phyloP scores from a whole-genome alignment of 306 rosid species.

The Vigna trinervia region DNA sequence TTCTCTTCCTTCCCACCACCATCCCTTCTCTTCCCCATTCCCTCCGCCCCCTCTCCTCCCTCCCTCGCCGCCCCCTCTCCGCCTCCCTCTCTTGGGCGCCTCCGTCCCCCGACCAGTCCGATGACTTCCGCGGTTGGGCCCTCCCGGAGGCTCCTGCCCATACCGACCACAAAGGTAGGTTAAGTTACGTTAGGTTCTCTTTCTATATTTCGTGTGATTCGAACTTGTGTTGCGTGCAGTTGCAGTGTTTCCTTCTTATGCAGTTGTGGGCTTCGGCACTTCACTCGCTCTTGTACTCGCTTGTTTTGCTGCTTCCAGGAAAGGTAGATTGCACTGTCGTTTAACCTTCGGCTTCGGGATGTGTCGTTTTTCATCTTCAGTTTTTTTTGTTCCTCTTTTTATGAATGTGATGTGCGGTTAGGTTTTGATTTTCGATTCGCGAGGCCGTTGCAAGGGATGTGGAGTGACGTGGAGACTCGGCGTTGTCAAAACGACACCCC shows the following conservation, averaged over 20 bases:
- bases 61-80: slow-evolving; percentile 47
- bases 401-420: slow-evolving; percentile 16
- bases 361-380: background rate
- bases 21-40: slow-evolving; percentile 41
- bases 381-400: too few relatives aligned
- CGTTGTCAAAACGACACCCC: slow-evolving; percentile 30
- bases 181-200: background rate
- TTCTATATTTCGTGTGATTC: background rate
- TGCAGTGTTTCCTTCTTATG: slow-evolving; percentile 43
- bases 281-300: slow-evolving; percentile 64
- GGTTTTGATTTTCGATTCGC: slow-evolving; percentile 63
- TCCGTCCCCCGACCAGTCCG: slow-evolving; percentile 38
- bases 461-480: slow-evolving; percentile 40
- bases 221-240: slow-evolving; percentile 48
- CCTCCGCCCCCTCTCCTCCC: slow-evolving; percentile 37
- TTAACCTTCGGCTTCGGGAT: background rate
- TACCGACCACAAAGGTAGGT: slow-evolving; percentile 32
- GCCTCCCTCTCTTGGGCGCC: slow-evolving; percentile 57
- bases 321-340: slow-evolving; percentile 42
- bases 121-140: slow-evolving; percentile 72
- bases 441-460: slow-evolving; percentile 57
- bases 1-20: slow-evolving; percentile 50
- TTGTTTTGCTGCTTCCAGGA: slow-evolving; percentile 62
- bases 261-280: slow-evolving; percentile 60
- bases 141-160: slow-evolving; percentile 48